These are phyloP conservation scores for Rhizopogon salebrosus DNA, from an alignment of 768 basidiomycete genomes.

Conservation along the genomic window DNA sequence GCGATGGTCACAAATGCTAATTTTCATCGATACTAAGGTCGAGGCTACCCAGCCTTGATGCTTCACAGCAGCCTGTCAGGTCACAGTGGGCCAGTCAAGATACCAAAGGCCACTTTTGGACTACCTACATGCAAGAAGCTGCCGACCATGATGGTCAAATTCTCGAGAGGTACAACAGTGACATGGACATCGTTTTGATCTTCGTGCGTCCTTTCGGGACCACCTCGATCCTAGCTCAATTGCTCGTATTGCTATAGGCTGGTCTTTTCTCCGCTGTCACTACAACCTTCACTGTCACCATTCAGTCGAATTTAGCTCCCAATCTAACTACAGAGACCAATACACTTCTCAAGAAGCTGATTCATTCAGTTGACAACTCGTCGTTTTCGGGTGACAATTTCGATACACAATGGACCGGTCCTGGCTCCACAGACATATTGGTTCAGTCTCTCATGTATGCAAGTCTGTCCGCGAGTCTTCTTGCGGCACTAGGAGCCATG, in stretches of 20 bases:
- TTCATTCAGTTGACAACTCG: conserved; percentile 7
- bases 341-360: conserved; percentile 21
- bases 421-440: conserved; percentile 8
- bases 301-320: conserved; percentile 27
- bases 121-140: conserved; percentile 10
- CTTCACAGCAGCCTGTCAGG: neutral
- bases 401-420: conserved; percentile 12
- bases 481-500: conserved; percentile 18
- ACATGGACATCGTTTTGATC: conserved; percentile 17
- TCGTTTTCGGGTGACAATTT: conserved; percentile 5
- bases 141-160: conserved; percentile 13
- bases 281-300: conserved; percentile 34
- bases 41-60: neutral
- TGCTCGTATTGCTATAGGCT: conserved; percentile 18
- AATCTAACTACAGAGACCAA: conserved; percentile 23
- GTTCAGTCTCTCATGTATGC: conserved; percentile 16
- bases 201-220: conserved; percentile 9
- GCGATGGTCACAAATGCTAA: neutral
- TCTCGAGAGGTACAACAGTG: conserved; percentile 12
- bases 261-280: conserved; percentile 38
- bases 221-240: neutral
- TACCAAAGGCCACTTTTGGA: conserved; percentile 9
- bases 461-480: conserved; percentile 15
- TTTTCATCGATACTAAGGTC: neutral
- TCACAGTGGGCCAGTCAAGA: neutral